Evolutionary conservation across 1,284 basidiomycete species (phyloP).

Genomic region (Trichosporon ovoides): DNA sequence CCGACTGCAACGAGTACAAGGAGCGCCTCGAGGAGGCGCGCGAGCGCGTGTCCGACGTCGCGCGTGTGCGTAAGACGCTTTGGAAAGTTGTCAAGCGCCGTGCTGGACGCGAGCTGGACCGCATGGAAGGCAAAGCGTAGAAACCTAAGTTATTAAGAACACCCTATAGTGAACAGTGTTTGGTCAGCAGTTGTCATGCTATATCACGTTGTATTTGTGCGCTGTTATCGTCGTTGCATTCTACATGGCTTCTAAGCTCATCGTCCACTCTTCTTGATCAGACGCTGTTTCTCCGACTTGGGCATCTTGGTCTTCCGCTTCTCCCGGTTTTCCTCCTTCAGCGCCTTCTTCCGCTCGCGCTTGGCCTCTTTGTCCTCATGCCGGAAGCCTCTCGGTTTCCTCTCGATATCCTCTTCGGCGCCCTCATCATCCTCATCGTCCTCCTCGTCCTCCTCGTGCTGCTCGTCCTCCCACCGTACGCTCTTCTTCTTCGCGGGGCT

Average conservation of each 20-base stretch:
- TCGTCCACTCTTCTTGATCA: conserved; percentile 57
- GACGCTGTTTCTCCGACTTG: conserved; percentile 83
- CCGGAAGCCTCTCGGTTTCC: conserved; percentile 70
- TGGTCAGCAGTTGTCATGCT: conserved; percentile 4
- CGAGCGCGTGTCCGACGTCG: conserved; percentile 50
- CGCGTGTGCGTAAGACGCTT: conserved; percentile 49
- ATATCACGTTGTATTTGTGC: conserved; percentile 3
- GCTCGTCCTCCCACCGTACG: conserved; percentile 24
- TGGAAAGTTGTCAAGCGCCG: conserved; percentile 51
- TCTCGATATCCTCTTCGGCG: conserved; percentile 51
- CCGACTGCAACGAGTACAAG: conserved; percentile 53
- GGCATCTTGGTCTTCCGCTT: conserved; percentile 87
- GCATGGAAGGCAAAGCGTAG: conserved; percentile 20
- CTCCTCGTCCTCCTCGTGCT: conserved; percentile 33
- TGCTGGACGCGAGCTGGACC: conserved; percentile 39
- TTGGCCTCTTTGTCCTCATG: conserved; percentile 88
- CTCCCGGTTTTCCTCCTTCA: conserved; percentile 79
- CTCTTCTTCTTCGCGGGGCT: conserved; percentile 13
- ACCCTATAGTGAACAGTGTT: background rate
- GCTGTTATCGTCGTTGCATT: background rate
- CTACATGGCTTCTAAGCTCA: conserved; percentile 1
- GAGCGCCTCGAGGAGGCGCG: conserved; percentile 53
- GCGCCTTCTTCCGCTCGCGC: conserved; percentile 81
- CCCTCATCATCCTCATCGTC: conserved; percentile 44
- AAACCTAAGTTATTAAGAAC: background rate